Percentiles rank a stretch among this genome's conserved stretches.
These are phyloP conservation scores for Pythium rishiriense DNA, from an alignment of 352 stramenopile species.

Conservation along the genomic window DNA sequence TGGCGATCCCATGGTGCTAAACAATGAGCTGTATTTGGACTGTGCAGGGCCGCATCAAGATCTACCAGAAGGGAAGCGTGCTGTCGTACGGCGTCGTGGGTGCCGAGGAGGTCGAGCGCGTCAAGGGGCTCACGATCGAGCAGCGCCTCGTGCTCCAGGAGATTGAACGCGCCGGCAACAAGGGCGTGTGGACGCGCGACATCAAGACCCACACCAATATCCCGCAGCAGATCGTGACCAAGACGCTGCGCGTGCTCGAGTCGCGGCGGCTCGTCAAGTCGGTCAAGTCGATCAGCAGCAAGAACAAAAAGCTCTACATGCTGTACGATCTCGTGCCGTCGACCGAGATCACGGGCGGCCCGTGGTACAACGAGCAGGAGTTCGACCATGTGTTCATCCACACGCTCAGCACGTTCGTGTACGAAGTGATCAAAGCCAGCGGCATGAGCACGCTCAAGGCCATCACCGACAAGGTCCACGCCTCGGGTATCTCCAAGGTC, in stretches of 20 bases:
- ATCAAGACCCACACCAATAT: slow-evolving; percentile 98
- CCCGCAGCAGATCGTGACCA: slow-evolving; percentile 96
- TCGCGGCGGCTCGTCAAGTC: slow-evolving; percentile 97
- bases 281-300: slow-evolving; percentile 98
- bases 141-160: slow-evolving; percentile 91
- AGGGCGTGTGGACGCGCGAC: slow-evolving; percentile 98
- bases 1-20: too few relatives aligned
- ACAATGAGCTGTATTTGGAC: neutral
- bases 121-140: slow-evolving; percentile 81
- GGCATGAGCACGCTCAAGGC: slow-evolving; percentile 87
- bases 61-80: slow-evolving; percentile 86
- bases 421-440: slow-evolving; percentile 86
- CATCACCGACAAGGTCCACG: slow-evolving; percentile 89
- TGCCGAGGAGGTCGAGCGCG: slow-evolving; percentile 82
- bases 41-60: slow-evolving; percentile 78
- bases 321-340: slow-evolving; percentile 94
- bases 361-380: slow-evolving; percentile 99
- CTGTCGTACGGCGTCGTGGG: slow-evolving; percentile 83
- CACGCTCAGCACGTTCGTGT: slow-evolving; percentile 95
- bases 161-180: slow-evolving; percentile 96
- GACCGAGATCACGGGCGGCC: slow-evolving; percentile 98
- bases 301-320: slow-evolving; percentile 99
- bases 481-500: slow-evolving; percentile 90
- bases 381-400: slow-evolving; percentile 99
- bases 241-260: slow-evolving; percentile 98